Base-by-base conservation (phyloP, 2,329 filamentous ascomycete genomes). In the Huntiella savannae region DNA sequence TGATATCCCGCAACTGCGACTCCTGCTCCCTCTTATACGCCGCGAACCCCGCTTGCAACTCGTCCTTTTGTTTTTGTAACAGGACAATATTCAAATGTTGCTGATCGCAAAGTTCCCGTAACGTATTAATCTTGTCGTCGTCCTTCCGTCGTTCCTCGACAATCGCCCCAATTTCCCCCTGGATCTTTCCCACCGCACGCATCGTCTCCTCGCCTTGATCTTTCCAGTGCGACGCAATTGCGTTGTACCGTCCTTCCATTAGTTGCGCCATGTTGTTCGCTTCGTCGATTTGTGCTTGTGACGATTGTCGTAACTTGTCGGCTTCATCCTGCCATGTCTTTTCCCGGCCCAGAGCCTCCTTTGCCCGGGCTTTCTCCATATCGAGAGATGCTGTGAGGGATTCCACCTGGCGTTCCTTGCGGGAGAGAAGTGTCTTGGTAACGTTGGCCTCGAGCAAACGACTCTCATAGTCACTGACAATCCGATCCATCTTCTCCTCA, bases 381-480 rank as follows among this genome's bases (percentile, higher is more conserved):
- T 80, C 76, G 22, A 85, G 65, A 13, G 74, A 66, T 6, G 69
- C 66, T 54, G 77, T 76, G 49, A 85, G 59, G 39, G 77, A 73
- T 52, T 82, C 77, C 37, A 86, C 72, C 58, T 84, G 82, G 10
- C 82, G 71, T 56, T 86, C 81, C 56, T 82, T 82, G 48, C 81
- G 69, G 48, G 76, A 72, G 22, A 87, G 67, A 5, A 83, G 63
- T 11, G 77, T 74, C 58, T 79, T 79, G 53, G 80, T 82, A 46
- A 84, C 75, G 54, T 72, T 77, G 48, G 77, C 76, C 53, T 83
- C 77, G 45, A 84, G 68, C 50, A 82, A 65, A 5, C 76, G 69
- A 52, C 73, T 72, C 55, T 85, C 79, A 56, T 82, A 80, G 54
- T 85, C 79, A 41, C 69, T 69, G 32, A 75, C 63, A 53, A 79